A percentile compares a stretch with the other conserved stretches of the same genome.
Conservation (phyloP, 2,329 filamentous ascomycete species). For the Ophiostoma piceae region DNA sequence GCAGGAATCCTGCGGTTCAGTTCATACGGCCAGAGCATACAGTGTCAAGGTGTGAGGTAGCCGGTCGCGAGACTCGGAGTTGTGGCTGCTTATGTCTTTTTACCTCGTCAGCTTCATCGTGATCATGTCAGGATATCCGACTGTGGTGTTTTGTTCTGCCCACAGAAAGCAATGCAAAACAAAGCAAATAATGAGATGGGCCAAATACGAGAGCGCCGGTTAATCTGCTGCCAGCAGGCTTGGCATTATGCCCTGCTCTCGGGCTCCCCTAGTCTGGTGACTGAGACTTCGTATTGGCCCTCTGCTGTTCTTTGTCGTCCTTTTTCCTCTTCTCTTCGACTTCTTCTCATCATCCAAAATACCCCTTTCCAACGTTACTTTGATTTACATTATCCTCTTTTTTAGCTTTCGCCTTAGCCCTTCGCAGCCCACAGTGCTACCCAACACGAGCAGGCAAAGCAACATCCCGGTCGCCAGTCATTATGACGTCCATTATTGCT, state of each 20-base stretch:
- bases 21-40: neutral
- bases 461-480: neutral
- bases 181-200: neutral
- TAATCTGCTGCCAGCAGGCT: neutral
- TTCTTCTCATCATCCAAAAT: neutral
- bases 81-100: neutral
- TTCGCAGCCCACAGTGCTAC: neutral
- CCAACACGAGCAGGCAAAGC: neutral
- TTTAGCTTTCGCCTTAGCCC: constrained; percentile 1
- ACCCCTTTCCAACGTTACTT: neutral
- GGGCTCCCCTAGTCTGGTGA: neutral
- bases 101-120: neutral
- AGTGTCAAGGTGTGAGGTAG: neutral
- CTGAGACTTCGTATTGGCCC: neutral
- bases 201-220: neutral
- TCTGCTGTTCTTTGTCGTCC: neutral
- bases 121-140: neutral
- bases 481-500: constrained; percentile 3
- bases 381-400: constrained; percentile 8
- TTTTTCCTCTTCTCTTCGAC: neutral
- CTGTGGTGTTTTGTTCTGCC: neutral
- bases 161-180: neutral
- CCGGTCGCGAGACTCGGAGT: neutral
- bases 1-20: neutral
- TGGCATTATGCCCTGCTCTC: constrained; percentile 6